A percentile compares a stretch with the other conserved stretches of the same genome.
phyloP scores from a whole-genome alignment of 139 green algal species.

The Chloropicon primus region DNA sequence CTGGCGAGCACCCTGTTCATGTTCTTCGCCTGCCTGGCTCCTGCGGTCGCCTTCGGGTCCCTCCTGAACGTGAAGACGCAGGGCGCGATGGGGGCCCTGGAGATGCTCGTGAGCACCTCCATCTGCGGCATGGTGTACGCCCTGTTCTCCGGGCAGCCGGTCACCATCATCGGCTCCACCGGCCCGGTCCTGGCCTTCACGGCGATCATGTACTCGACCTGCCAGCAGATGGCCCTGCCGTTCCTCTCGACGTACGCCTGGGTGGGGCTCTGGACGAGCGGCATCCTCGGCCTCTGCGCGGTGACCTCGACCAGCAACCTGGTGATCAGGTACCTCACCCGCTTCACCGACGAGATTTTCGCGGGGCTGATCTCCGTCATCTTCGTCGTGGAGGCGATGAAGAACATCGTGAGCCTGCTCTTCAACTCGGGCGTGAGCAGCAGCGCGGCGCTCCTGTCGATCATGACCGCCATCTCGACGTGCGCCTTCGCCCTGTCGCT shows the following conservation, averaged over 20 bases:
- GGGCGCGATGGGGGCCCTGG: constrained; percentile 9
- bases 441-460: neutral
- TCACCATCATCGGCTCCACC: constrained; percentile 10
- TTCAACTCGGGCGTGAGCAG: neutral
- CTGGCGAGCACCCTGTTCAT: constrained; percentile 5
- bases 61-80: constrained; percentile 1
- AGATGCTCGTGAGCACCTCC: constrained; percentile 11
- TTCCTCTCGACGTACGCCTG: constrained; percentile 15
- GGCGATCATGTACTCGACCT: constrained; percentile 9
- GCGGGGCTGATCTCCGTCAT: constrained; percentile 7
- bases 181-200: constrained; percentile 13
- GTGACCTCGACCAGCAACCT: constrained; percentile 16
- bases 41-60: constrained; percentile 12
- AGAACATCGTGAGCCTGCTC: constrained; percentile 10
- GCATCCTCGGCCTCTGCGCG: constrained; percentile 3
- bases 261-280: constrained; percentile 14
- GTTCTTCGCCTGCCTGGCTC: constrained; percentile 13
- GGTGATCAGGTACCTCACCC: constrained; percentile 13
- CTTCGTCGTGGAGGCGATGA: constrained; percentile 10
- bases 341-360: constrained; percentile 21
- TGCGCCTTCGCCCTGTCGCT: neutral
- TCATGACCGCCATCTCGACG: neutral
- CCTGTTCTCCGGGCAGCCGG: constrained; percentile 9
- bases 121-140: constrained; percentile 13
- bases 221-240: constrained; percentile 1